Conservation (phyloP, 2,329 filamentous ascomycete genomes). For the Stromatinia cepivora region DNA sequence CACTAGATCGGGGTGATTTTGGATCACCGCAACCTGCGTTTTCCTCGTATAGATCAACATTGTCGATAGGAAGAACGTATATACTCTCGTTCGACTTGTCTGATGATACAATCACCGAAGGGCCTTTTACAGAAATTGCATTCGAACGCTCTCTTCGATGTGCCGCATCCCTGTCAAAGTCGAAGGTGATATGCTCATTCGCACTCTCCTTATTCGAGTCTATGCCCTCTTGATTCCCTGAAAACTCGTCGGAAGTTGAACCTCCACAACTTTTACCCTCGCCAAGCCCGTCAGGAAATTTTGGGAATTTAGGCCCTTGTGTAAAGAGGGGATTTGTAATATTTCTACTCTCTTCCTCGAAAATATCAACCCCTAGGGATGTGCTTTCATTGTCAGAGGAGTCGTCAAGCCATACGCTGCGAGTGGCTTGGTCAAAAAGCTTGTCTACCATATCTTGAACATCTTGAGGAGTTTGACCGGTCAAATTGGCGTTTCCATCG, state of each 20-base stretch:
- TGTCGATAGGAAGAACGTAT: not conserved
- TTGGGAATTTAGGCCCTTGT: not conserved
- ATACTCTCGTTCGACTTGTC: not conserved
- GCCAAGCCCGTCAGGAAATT: not conserved
- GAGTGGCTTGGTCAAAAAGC: not conserved
- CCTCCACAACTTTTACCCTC: not conserved
- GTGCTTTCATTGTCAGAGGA: not conserved
- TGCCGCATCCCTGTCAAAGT: not conserved
- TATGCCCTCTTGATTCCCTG: not conserved
- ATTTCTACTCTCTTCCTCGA: not conserved
- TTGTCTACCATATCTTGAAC: slow-evolving; percentile 2
- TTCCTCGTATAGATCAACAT: slow-evolving; percentile 6
- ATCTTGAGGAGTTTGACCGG: not conserved
- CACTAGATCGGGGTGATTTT: not conserved
- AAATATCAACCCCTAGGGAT: not conserved
- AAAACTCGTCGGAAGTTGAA: not conserved
- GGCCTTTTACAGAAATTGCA: not conserved
- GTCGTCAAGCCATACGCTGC: not conserved
- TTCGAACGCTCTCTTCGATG: slow-evolving; percentile 8
- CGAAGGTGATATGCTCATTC: not conserved
- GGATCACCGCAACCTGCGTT: slow-evolving; percentile 2
- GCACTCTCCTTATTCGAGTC: too few relatives aligned
- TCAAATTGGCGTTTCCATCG: not conserved
- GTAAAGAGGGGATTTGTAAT: not conserved
- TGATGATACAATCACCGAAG: not conserved